These are phyloP conservation scores for Bryum argenteum DNA, from an alignment of 225 moss, liverwort and hornwort species.

Conservation along the genomic window DNA sequence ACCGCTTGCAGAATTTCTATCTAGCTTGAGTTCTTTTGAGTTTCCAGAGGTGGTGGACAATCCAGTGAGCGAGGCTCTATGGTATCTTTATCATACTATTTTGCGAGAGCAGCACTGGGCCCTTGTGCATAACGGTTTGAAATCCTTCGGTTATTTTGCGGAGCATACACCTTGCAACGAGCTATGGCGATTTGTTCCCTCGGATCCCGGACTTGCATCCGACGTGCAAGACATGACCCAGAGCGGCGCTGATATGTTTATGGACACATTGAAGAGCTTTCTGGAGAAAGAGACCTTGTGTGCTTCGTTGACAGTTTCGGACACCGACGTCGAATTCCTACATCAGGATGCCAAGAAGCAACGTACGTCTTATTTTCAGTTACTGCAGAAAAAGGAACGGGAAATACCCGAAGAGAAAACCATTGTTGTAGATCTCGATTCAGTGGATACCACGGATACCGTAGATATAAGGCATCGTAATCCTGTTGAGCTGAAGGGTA, in stretches of 20 bases:
- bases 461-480: constrained; percentile 28
- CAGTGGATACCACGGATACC: constrained; percentile 33
- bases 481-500: constrained; percentile 21
- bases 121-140: constrained; percentile 75
- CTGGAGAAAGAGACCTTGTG: constrained; percentile 66
- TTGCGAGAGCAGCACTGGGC: constrained; percentile 86
- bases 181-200: constrained; percentile 87
- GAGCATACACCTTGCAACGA: constrained; percentile 75
- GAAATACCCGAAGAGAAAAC: constrained; percentile 54
- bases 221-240: constrained; percentile 37
- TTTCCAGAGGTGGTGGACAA: constrained; percentile 67
- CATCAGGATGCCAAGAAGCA: constrained; percentile 65
- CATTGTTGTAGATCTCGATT: constrained; percentile 51
- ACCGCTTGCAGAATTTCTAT: constrained; percentile 74
- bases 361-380: constrained; percentile 47
- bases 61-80: constrained; percentile 70
- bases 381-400: constrained; percentile 43
- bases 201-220: constrained; percentile 64
- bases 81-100: constrained; percentile 76
- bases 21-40: constrained; percentile 62
- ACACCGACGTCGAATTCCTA: constrained; percentile 58
- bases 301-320: constrained; percentile 46
- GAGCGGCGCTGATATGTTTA: constrained; percentile 62
- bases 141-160: constrained; percentile 82
- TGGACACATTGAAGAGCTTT: constrained; percentile 60